Evolutionary conservation across 768 basidiomycete species (phyloP).

Genomic region (Mycena capillaripes): DNA sequence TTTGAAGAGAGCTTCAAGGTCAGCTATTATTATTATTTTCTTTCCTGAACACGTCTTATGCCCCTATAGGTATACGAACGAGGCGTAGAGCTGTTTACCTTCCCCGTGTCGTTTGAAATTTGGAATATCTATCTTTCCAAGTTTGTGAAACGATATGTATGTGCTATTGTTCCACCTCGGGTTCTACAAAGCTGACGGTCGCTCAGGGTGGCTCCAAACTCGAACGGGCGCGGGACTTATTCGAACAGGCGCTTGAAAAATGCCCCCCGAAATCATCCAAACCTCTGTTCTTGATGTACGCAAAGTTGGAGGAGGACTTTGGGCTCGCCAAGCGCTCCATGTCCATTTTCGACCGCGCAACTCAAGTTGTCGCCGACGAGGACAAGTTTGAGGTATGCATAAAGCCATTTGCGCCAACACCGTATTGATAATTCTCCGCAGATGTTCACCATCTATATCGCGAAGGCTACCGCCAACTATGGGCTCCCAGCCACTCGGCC

Average conservation of each 20-base stretch:
- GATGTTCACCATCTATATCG: slow-evolving; percentile 98
- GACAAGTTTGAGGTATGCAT: slow-evolving; percentile 92
- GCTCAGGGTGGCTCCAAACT: slow-evolving; percentile 90
- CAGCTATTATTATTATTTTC: slow-evolving; percentile 20
- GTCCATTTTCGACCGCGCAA: slow-evolving; percentile 95
- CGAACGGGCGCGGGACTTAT: slow-evolving; percentile 96
- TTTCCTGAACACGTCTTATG: slow-evolving; percentile 26
- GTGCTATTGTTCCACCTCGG: slow-evolving; percentile 44
- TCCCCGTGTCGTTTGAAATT: slow-evolving; percentile 97
- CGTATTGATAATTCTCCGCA: slow-evolving; percentile 44
- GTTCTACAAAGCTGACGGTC: not conserved
- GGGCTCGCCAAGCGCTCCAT: slow-evolving; percentile 97
- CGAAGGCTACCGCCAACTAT: slow-evolving; percentile 96
- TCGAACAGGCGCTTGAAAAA: slow-evolving; percentile 97
- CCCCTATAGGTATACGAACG: slow-evolving; percentile 87
- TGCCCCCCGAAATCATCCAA: slow-evolving; percentile 97
- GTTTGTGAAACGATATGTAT: slow-evolving; percentile 95
- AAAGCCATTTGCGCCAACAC: too few species aligned
- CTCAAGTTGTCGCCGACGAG: slow-evolving; percentile 85
- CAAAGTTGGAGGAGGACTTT: slow-evolving; percentile 94
- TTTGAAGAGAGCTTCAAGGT: slow-evolving; percentile 99
- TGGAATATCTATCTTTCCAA: slow-evolving; percentile 99
- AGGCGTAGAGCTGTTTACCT: slow-evolving; percentile 97
- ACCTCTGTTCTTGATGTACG: slow-evolving; percentile 95
- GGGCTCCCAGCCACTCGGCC: slow-evolving; percentile 96